Evolutionary conservation across 2,329 filamentous ascomycete species (phyloP).

Genomic region (Sporothrix dimorphospora): DNA sequence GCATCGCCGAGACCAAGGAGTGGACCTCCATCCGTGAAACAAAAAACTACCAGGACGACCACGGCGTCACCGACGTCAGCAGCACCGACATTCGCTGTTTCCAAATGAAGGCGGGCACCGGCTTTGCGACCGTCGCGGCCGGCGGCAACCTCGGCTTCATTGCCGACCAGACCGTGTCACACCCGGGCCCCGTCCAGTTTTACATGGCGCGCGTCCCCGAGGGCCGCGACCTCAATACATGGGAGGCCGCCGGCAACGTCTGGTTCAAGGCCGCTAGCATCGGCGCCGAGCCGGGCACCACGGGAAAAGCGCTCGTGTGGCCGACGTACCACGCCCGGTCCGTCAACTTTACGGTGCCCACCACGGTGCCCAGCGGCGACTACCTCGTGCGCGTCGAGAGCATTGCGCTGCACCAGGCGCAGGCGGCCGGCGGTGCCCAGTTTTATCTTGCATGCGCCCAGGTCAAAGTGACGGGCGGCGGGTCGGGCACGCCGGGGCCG

Average conservation of each 20-base stretch:
- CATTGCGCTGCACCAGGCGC: conserved; percentile 39
- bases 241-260: conserved; percentile 42
- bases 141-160: conserved; percentile 46
- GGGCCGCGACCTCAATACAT: conserved; percentile 40
- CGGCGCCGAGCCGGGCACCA: conserved; percentile 42
- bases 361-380: conserved; percentile 39
- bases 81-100: conserved; percentile 40
- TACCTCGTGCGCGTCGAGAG: conserved; percentile 41
- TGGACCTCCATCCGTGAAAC: conserved; percentile 43
- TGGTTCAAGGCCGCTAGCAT: conserved; percentile 43
- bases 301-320: conserved; percentile 24
- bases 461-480: conserved; percentile 37
- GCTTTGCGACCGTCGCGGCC: conserved; percentile 44
- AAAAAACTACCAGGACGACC: conserved; percentile 43
- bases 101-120: conserved; percentile 35
- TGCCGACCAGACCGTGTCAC: conserved; percentile 44
- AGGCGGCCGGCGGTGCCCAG: conserved; percentile 37
- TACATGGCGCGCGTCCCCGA: conserved; percentile 45
- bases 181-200: conserved; percentile 45
- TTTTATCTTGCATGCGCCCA: conserved; percentile 39
- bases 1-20: conserved; percentile 32
- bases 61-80: conserved; percentile 38
- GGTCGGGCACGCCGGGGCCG: conserved; percentile 29
- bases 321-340: conserved; percentile 35
- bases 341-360: conserved; percentile 38